Base-by-base conservation (phyloP, 2,329 filamentous ascomycete species). In the Plectosphaerella cucumerina region DNA sequence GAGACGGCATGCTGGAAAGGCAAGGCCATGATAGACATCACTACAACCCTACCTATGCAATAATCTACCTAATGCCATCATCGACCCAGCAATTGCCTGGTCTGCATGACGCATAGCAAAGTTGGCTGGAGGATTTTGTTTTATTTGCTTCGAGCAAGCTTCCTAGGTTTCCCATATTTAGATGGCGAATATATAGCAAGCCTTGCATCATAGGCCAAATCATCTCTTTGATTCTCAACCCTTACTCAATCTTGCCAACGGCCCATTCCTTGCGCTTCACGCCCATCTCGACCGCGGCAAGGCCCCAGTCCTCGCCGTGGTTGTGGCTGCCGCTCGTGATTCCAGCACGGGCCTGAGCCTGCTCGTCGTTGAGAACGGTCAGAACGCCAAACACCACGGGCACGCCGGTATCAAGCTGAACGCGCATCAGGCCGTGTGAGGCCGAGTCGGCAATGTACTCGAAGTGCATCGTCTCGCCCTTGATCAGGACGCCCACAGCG, bases 391-490 rank as follows among this genome's bases (percentile, higher is more conserved):
- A 96, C 53, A 97, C 82, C 53, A 99, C 87, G 31, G 94, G 94
- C 47, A 96, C 83, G 43, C 90, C 89, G 10, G 84, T 85, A 67
- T 99, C 93, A 50, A 97, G 77, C 70, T 96, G 91, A 53, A 97
- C 85, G 57, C 90, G 85, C 94, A 99, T 99, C 54, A 99, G 78
- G 6, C 90, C 94, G 55, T 96, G 90, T 52, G 85, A 90, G 6
- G 95, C 91, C 39, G 90, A 84, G 58, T 97, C 94, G 41, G 92
- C 82, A 62, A 99, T 99, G 74, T 99, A 97, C 73, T 99, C 94
- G 65, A 99, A 99, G 73, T 99, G 94, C 91, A 97, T 97, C 6
- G 94, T 97, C 72, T 96, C 89, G 68, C 94, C 94, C 77, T 99
- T 99, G 75, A 99, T 97, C 54, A 99, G 82, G 51, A 96, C 92